A percentile compares a stretch with the other conserved stretches of the same genome.
Evolutionary conservation across 495 filamentous ascomycete genomes (phyloP).

Genomic region (Annulohypoxylon moriforme): DNA sequence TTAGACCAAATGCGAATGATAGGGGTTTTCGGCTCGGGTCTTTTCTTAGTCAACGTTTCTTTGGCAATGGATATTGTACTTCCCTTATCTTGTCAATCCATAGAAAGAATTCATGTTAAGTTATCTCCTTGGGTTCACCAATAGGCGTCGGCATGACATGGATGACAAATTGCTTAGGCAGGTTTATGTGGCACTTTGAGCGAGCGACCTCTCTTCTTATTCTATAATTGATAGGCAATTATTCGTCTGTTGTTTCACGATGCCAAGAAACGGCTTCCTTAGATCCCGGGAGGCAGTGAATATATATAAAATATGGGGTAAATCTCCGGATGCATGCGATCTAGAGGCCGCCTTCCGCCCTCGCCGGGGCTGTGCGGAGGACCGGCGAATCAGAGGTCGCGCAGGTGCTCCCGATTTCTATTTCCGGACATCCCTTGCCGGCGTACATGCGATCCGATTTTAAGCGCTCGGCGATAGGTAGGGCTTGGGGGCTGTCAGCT

Average conservation of each 20-base stretch:
- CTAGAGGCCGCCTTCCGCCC: not conserved
- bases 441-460: slow-evolving; percentile 20
- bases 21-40: not conserved
- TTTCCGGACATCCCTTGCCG: slow-evolving; percentile 29
- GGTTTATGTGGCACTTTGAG: not conserved
- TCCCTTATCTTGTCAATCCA: not conserved
- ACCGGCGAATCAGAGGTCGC: slow-evolving; percentile 31
- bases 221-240: slow-evolving; percentile 1
- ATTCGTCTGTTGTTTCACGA: not conserved
- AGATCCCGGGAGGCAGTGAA: slow-evolving; percentile 28
- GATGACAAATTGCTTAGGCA: not conserved
- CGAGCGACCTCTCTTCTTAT: not conserved
- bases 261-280: slow-evolving; percentile 26
- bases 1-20: no score
- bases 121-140: not conserved
- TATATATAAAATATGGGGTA: slow-evolving; percentile 11
- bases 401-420: slow-evolving; percentile 24
- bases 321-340: not conserved
- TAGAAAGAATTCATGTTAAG: not conserved
- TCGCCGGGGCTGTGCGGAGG: slow-evolving; percentile 29
- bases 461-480: slow-evolving; percentile 23
- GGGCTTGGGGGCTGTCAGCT: slow-evolving; percentile 19
- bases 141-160: not conserved
- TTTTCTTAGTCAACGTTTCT: not conserved
- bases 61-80: not conserved